Percentiles rank a stretch among this genome's conserved stretches.
These are phyloP conservation scores for Epichloe typhina DNA, from an alignment of 2,329 filamentous ascomycete genomes.

Conservation along the genomic window DNA sequence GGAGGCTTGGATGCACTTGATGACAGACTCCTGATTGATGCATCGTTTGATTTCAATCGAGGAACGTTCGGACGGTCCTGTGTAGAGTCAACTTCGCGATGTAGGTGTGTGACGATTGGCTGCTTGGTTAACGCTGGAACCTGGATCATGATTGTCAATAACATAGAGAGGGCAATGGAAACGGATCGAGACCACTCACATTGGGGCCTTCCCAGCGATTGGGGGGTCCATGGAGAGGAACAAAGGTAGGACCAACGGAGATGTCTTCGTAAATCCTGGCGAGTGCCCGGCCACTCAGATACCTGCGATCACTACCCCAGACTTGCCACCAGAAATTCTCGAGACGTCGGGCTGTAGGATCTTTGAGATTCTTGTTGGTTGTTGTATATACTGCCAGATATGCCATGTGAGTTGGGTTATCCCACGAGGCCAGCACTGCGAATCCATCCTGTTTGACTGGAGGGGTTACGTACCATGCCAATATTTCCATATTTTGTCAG, in stretches of 20 bases:
- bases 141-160: constrained; percentile 8
- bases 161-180: neutral
- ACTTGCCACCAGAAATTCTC: constrained; percentile 58
- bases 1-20: constrained; percentile 31
- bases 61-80: constrained; percentile 7
- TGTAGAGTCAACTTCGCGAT: constrained; percentile 6
- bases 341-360: constrained; percentile 48
- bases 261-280: constrained; percentile 45
- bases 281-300: constrained; percentile 38
- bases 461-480: constrained; percentile 39
- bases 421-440: neutral
- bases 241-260: constrained; percentile 42
- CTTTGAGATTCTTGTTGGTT: constrained; percentile 42
- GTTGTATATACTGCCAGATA: constrained; percentile 41
- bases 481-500: constrained; percentile 40
- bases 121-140: constrained; percentile 17
- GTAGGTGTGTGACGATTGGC: constrained; percentile 14
- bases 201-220: constrained; percentile 39
- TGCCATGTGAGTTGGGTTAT: neutral
- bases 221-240: constrained; percentile 39
- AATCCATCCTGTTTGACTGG: neutral
- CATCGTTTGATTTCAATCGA: constrained; percentile 10
- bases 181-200: constrained; percentile 21
- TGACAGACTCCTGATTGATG: constrained; percentile 17
- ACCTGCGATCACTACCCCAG: constrained; percentile 43